These are phyloP conservation scores for Ceratocystis colombiana DNA, from an alignment of 2,329 filamentous ascomycete species.

Conservation along the genomic window DNA sequence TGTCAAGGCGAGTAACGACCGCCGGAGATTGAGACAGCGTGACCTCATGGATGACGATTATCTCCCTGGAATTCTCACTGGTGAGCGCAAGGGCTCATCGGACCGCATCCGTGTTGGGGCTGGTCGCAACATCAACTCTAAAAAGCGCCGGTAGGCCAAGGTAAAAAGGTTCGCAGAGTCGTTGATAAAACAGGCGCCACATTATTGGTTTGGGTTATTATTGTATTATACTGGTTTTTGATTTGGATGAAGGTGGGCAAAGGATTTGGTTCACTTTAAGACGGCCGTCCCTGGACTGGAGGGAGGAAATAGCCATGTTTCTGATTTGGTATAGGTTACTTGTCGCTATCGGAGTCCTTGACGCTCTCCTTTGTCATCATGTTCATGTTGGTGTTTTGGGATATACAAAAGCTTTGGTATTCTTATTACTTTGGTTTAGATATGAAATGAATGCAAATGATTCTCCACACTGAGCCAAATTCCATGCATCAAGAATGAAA, in stretches of 20 bases:
- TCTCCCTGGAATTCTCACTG: slow-evolving; percentile 72
- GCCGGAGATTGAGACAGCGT: slow-evolving; percentile 57
- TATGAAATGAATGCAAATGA: slow-evolving; percentile 4
- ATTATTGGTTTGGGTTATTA: neutral
- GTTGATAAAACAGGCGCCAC: neutral
- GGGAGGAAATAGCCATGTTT: neutral
- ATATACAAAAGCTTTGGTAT: slow-evolving; percentile 22
- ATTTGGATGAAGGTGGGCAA: neutral
- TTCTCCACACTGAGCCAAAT: neutral
- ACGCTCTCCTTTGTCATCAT: slow-evolving; percentile 2
- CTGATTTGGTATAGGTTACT: slow-evolving; percentile 6
- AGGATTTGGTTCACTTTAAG: slow-evolving; percentile 2
- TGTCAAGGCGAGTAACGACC: slow-evolving; percentile 50
- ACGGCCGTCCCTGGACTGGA: neutral
- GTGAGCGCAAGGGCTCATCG: slow-evolving; percentile 54
- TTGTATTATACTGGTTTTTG: slow-evolving; percentile 9
- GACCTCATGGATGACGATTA: slow-evolving; percentile 96
- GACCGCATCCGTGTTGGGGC: slow-evolving; percentile 72
- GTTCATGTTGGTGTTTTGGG: slow-evolving; percentile 19
- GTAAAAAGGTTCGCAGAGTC: neutral
- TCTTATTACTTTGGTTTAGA: slow-evolving; percentile 8
- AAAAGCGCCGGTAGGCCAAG: slow-evolving; percentile 20
- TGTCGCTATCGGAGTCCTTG: neutral
- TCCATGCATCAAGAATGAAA: neutral
- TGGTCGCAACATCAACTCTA: slow-evolving; percentile 73